Percentiles rank a stretch among this genome's conserved stretches.
Evolutionary conservation across 805 yeast species (phyloP).

Genomic region (Suhomyces sp.): DNA sequence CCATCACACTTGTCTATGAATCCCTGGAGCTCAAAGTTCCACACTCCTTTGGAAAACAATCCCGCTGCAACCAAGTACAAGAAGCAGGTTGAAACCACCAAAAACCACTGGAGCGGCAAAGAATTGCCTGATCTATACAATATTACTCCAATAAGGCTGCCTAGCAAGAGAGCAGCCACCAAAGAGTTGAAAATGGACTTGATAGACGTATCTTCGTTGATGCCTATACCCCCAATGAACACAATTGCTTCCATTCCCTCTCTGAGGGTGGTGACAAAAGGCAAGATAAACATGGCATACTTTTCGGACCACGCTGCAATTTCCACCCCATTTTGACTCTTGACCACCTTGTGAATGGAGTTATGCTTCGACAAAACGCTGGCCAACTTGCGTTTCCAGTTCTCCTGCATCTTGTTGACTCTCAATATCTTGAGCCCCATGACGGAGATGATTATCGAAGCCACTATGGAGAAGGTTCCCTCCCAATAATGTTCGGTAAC

Average conservation of each 20-base stretch:
- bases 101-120: constrained; percentile 68
- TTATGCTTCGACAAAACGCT: constrained; percentile 22
- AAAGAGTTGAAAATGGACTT: constrained; percentile 58
- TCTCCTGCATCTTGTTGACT: constrained; percentile 42
- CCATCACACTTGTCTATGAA: constrained; percentile 76
- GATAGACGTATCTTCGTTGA: constrained; percentile 30
- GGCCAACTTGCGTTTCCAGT: constrained; percentile 42
- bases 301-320: constrained; percentile 37
- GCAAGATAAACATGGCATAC: constrained; percentile 72
- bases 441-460: constrained; percentile 43
- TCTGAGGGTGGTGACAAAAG: constrained; percentile 80
- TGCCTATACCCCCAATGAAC: constrained; percentile 80
- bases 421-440: constrained; percentile 47
- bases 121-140: constrained; percentile 80
- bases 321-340: constrained; percentile 1
- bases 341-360: constrained; percentile 17
- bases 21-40: constrained; percentile 82
- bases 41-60: constrained; percentile 77
- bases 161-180: constrained; percentile 54
- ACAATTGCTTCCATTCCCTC: constrained; percentile 93
- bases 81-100: constrained; percentile 74
- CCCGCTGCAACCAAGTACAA: constrained; percentile 86
- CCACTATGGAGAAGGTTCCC: constrained; percentile 42
- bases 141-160: constrained; percentile 59
- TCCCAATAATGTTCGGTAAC: constrained; percentile 49